Evolutionary conservation across 2,329 filamentous ascomycete genomes (phyloP), one percentile per base, ranked within the genome.

Genomic region (Claviceps maximensis): DNA sequence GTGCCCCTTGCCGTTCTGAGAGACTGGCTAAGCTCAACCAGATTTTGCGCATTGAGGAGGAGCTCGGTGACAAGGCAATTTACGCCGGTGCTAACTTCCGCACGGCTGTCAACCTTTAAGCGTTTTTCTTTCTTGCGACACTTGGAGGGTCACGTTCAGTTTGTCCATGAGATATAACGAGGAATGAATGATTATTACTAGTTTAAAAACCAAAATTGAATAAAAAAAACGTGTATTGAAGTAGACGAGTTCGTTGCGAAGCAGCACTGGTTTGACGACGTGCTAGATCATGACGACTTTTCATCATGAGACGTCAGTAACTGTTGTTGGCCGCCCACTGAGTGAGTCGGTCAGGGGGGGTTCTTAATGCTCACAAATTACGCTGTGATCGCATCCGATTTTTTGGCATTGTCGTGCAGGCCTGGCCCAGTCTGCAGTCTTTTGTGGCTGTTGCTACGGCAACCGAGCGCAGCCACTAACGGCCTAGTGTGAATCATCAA

Each of bases 21-120:
- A 90, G 93, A 79, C 82, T 97, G 63, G 93, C 93, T 73, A 98
- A 98, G 83, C 87, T 98, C 70, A 98, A 98, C 87, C 93, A 98
- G 81, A 95, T 98, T 68, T 87, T 98, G 68, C 89, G 93, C 69
- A 98, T 98, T 65, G 93, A 98, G 83, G 93, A 98, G 79, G 93
- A 98, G 81, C 86, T 98, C 60, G 90, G 90, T 64, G 80, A 83
- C 65, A 85, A 93, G 65, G 93, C 91, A 63, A 69, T 97, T 74
- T 98, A 91, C 71, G 90, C 91, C 63, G 93, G 93, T 63, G 75
- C 79, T 68, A 89, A 89, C 69, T 98, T 97, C 88, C 87, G 91
- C 77, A 89, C 75, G 63, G 76, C 91, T 58, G 85, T 96, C 66
- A 90, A 87, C 78, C 73, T 96, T 74, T 95, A 88, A 83, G 71